Percentiles rank a stretch among this genome's conserved stretches.
Evolutionary conservation across 2,329 filamentous ascomycete genomes (phyloP).

Genomic region (Plectosphaerella cucumerina): DNA sequence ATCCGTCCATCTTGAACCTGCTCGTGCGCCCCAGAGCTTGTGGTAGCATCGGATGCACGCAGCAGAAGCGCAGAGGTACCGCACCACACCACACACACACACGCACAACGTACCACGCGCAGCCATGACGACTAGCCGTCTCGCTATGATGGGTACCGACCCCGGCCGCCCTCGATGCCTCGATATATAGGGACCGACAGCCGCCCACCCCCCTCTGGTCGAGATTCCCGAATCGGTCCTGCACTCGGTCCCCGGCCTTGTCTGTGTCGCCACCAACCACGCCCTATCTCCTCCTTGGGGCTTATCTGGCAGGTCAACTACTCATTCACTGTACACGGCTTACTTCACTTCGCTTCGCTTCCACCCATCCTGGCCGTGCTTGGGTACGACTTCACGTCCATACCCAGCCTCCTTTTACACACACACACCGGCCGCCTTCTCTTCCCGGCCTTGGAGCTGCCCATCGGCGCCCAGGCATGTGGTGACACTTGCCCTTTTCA

Average conservation of each 20-base stretch:
- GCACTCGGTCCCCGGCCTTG: background rate
- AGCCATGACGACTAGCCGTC: too few species aligned
- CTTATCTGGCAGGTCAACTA: too few species aligned
- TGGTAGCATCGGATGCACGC: conserved; percentile 2
- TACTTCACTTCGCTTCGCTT: too few species aligned
- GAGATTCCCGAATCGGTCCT: background rate
- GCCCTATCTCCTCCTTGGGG: background rate
- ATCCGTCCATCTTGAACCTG: background rate
- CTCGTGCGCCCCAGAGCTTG: background rate
- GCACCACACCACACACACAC: background rate
- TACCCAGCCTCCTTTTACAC: too few species aligned
- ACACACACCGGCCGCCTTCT: background rate
- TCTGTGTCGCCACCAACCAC: background rate
- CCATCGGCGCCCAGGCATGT: background rate
- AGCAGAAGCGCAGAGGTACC: background rate
- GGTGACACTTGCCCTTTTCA: background rate
- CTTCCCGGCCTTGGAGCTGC: background rate
- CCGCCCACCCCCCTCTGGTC: too few species aligned
- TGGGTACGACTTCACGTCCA: too few species aligned
- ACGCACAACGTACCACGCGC: background rate
- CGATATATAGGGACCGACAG: too few species aligned
- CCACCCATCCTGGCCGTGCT: too few species aligned
- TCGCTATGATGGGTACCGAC: too few species aligned
- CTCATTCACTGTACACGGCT: too few species aligned
- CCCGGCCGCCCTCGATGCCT: too few species aligned